A percentile compares a stretch with the other conserved stretches of the same genome.
phyloP scores from a whole-genome alignment of 148 eudicot genomes.

The Gaultheria prostrata region DNA sequence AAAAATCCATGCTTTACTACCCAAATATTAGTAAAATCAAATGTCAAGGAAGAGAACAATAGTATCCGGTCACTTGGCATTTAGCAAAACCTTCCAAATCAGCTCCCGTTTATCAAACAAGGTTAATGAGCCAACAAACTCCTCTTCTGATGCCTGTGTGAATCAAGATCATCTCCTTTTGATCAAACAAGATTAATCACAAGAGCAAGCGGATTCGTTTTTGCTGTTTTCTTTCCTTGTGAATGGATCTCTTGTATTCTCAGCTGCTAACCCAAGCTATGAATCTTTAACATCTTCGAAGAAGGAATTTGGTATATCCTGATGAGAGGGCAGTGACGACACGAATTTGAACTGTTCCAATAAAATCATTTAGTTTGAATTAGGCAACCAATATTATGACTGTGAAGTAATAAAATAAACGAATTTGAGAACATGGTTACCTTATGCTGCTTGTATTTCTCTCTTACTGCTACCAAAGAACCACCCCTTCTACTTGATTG shows the following conservation, averaged over 20 bases:
- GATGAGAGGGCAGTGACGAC: slow-evolving; percentile 49
- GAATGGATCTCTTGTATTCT: too few relatives aligned
- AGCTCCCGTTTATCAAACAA: not conserved
- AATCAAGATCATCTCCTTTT: slow-evolving; percentile 1
- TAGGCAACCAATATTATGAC: not conserved
- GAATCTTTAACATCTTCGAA: slow-evolving; percentile 45
- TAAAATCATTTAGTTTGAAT: slow-evolving; percentile 12
- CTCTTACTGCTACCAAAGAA: slow-evolving; percentile 57
- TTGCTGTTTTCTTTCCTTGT: not conserved
- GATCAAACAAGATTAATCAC: not conserved
- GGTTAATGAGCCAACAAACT: not conserved
- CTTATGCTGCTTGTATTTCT: slow-evolving; percentile 85
- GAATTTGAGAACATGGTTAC: slow-evolving; percentile 26
- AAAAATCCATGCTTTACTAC: not conserved
- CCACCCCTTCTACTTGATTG: slow-evolving; percentile 61
- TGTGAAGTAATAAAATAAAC: not conserved
- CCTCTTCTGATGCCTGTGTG: not conserved
- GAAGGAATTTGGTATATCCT: slow-evolving; percentile 51
- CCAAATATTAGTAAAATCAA: not conserved
- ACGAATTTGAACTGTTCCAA: slow-evolving; percentile 69
- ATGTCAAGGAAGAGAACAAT: not conserved
- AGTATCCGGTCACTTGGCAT: not conserved
- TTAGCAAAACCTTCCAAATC: not conserved
- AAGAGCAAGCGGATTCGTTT: not conserved
- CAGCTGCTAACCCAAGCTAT: slow-evolving; percentile 16